Base-by-base conservation (phyloP, 345 rosid species). In the Gossypium ekmanianum region DNA sequence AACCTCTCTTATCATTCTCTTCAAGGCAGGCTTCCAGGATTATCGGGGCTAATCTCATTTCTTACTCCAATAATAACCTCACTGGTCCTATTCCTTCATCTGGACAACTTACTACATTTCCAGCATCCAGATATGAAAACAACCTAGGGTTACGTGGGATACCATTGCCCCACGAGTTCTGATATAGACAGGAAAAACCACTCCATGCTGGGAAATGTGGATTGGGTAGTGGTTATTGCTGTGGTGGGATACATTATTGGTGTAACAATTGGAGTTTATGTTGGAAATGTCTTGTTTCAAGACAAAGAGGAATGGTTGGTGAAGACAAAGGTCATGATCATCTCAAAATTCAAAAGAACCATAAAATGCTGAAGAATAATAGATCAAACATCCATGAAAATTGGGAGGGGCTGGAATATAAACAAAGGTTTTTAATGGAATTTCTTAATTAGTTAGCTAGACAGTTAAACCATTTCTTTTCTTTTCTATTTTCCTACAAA, bases 71-170 rank as follows among this genome's bases (percentile, higher is more conserved):
- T 79, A 94, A 94, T 79, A 85, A 90, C 75, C 91, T 94, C 61
- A 86, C 84, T 0, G 97, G 97, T 41, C 79, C 81, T 44, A 92
- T 94, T 75, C 98, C 97, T 75, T 84, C 85, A 12, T 90, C 94
- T 20, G 94, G 91, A 69, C 98, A 92, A 81, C 90, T 92, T 11
- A 88, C 90, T 11, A 90, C 97, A 13, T 94, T 94, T 83, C 98
- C 91, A 1, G 71, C 85, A 18, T 58, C 97, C 20, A 89, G 92
- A 76, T 94, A 86, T 44, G 97, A 85, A 54, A 94, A 92, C 80
- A 92, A 92, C 83, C 81, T 90, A 9, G 97, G 92, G 3, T 87
- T 94, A 22, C 89, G 97, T 26, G 97, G 98, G 26, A 75, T 87
- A 51, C 98, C 98, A 22, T 78, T 91, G 82, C 76, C 76, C 11